These are phyloP conservation scores for Globisporangium megalacanthum DNA, from an alignment of 352 stramenopile genomes.

Conservation along the genomic window DNA sequence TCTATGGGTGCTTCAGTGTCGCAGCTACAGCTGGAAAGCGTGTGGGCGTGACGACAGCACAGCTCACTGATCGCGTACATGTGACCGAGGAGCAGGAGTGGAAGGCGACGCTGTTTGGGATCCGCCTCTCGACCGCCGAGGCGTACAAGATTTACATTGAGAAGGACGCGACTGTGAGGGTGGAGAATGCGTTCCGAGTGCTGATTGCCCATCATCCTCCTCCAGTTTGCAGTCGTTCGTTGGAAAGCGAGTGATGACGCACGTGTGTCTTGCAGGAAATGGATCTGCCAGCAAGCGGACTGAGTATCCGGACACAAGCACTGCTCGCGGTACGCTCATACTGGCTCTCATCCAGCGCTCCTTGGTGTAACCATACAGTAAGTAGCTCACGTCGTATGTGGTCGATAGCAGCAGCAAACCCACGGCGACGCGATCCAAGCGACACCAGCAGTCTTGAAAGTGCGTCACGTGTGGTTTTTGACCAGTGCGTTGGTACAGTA, in stretches of 20 bases:
- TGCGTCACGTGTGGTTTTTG: neutral
- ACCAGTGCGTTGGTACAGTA: no score
- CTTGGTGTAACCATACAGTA: no score
- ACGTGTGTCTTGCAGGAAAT: neutral
- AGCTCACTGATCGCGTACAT: no score
- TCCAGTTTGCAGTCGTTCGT: neutral
- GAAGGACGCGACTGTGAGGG: slow-evolving; percentile 57
- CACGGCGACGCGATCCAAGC: slow-evolving; percentile 1
- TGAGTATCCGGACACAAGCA: slow-evolving; percentile 12
- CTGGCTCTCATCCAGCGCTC: no score
- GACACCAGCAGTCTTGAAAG: neutral
- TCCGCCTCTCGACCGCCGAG: slow-evolving; percentile 59
- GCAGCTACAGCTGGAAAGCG: no score
- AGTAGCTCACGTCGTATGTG: neutral
- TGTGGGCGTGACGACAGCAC: no score
- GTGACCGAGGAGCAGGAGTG: slow-evolving; percentile 19
- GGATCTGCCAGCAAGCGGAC: slow-evolving; percentile 6
- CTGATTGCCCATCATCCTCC: no score
- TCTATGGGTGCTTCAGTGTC: neutral
- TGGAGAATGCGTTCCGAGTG: slow-evolving; percentile 5
- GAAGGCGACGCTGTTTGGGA: slow-evolving; percentile 48
- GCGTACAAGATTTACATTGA: slow-evolving; percentile 82
- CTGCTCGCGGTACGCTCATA: slow-evolving; percentile 9
- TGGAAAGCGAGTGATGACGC: neutral
- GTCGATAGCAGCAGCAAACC: neutral